Conservation (phyloP, 116 monocot species). For the Papilionanthe hybrid region DNA sequence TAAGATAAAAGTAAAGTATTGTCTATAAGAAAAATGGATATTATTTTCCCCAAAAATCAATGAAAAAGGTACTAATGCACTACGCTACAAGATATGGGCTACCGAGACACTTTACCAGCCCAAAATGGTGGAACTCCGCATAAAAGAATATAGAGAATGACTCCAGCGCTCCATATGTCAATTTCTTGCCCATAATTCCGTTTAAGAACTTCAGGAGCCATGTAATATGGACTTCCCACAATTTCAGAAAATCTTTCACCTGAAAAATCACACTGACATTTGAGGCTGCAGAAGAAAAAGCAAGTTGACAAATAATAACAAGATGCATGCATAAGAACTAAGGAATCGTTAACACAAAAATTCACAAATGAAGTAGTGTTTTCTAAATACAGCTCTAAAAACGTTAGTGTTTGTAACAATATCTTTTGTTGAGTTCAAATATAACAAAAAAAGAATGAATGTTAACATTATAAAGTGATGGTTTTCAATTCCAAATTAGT, state of each 20-base stretch:
- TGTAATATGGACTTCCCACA: constrained; percentile 65
- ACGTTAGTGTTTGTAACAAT: not conserved
- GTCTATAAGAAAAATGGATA: not conserved
- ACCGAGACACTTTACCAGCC: constrained; percentile 33
- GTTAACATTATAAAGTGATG: not conserved
- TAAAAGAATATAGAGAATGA: constrained; percentile 58
- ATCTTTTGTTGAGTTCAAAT: not conserved
- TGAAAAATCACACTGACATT: constrained; percentile 7
- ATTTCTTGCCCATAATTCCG: constrained; percentile 65
- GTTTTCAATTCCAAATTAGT: not conserved
- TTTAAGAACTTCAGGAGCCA: constrained; percentile 63
- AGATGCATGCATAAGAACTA: not conserved
- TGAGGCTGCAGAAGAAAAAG: not conserved
- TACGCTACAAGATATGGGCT: not conserved
- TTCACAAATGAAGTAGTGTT: not conserved
- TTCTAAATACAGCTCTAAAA: not conserved
- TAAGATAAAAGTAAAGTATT: not conserved
- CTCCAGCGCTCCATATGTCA: constrained; percentile 68
- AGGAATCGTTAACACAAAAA: not conserved
- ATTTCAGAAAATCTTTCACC: constrained; percentile 67
- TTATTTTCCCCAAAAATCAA: not conserved
- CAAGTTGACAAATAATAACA: not conserved
- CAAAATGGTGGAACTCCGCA: constrained; percentile 64
- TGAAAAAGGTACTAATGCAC: not conserved
- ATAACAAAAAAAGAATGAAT: not conserved